Conservation (phyloP, 2,329 filamentous ascomycete genomes). For the Microcyclosporella mali region DNA sequence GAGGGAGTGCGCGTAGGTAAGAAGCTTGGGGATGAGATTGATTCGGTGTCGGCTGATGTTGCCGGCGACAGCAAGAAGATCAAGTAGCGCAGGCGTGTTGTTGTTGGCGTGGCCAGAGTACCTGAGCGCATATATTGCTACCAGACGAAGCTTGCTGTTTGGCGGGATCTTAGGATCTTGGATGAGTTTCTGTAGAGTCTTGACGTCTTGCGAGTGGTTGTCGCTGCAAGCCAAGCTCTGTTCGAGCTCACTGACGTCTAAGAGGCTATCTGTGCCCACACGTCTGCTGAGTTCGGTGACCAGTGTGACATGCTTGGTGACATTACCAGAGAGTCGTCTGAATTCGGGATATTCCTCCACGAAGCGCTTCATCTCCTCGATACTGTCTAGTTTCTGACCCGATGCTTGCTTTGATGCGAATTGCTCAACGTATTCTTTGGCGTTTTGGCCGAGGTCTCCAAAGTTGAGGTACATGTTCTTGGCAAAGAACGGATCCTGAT, state of each 20-base stretch:
- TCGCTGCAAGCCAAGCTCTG: conserved; percentile 96
- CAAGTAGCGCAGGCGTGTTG: conserved; percentile 74
- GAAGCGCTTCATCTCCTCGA: conserved; percentile 97
- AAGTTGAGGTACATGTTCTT: conserved; percentile 99
- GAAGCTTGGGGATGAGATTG: conserved; percentile 71
- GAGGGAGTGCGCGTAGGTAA: conserved; percentile 80
- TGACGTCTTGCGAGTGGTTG: conserved; percentile 86
- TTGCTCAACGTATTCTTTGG: conserved; percentile 98
- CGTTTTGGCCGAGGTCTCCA: conserved; percentile 87
- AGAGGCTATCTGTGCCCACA: conserved; percentile 74
- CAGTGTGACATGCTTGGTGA: conserved; percentile 95
- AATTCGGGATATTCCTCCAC: conserved; percentile 99
- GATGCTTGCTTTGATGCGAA: conserved; percentile 98
- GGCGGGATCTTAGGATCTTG: conserved; percentile 69
- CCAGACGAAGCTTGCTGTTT: conserved; percentile 80
- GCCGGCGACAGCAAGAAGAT: conserved; percentile 79
- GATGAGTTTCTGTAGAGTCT: conserved; percentile 82
- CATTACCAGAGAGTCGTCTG: conserved; percentile 90
- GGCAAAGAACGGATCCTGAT: conserved; percentile 97
- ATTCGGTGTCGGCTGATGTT: conserved; percentile 69
- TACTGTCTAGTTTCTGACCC: conserved; percentile 92
- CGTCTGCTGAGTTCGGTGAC: conserved; percentile 88
- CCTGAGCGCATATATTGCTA: conserved; percentile 89
- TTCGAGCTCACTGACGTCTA: conserved; percentile 97
- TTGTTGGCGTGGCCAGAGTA: conserved; percentile 84